phyloP scores from a whole-genome alignment of 257 asterid genomes.

The Echites panduratus region DNA sequence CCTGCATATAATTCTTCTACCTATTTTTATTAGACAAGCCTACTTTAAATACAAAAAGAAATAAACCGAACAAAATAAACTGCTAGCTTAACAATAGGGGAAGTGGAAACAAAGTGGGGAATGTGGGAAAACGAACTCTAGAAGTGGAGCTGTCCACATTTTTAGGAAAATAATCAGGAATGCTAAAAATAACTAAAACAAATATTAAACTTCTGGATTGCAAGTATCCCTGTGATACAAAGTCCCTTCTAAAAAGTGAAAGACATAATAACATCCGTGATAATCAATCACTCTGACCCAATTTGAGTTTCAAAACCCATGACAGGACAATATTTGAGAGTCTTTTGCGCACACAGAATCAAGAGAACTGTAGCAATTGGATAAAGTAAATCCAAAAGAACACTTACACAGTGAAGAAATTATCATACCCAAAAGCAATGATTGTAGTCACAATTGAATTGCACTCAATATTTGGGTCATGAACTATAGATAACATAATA shows the following conservation, averaged over 20 bases:
- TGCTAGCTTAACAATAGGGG: too few relatives aligned
- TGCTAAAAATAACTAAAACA: too few relatives aligned
- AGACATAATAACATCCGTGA: neutral
- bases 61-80: too few relatives aligned
- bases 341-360: neutral
- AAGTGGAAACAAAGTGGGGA: too few relatives aligned
- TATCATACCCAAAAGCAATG: conserved; percentile 70
- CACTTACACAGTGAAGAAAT: conserved; percentile 12
- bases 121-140: too few relatives aligned
- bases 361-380: neutral
- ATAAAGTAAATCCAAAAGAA: neutral
- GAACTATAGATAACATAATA: conserved; percentile 47
- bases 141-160: too few relatives aligned
- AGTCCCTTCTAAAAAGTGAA: neutral
- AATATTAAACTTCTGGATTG: too few relatives aligned
- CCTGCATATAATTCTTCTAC: too few relatives aligned
- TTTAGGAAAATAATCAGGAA: too few relatives aligned
- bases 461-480: conserved; percentile 54
- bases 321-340: neutral
- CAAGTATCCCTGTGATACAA: too few relatives aligned
- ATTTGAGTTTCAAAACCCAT: neutral
- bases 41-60: too few relatives aligned
- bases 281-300: neutral
- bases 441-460: conserved; percentile 56
- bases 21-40: too few relatives aligned